Conservation (phyloP, 768 basidiomycete genomes). For the Russula compacta region DNA sequence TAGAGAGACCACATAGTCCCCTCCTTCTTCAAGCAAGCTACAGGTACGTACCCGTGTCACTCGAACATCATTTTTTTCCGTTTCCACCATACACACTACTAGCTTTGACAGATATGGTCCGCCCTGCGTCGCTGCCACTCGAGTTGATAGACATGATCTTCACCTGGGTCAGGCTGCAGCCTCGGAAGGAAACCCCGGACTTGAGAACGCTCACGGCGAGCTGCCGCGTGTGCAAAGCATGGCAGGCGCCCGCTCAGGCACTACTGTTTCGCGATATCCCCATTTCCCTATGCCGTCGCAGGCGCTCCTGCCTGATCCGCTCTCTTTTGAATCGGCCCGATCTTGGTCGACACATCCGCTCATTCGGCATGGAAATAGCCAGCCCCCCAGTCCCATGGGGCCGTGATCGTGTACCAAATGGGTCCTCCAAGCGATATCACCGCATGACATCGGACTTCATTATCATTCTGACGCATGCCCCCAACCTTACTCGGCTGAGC, state of each 20-base stretch:
- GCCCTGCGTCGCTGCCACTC: not conserved
- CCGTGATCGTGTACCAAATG: not conserved
- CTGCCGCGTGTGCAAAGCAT: slow-evolving; percentile 13
- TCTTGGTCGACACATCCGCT: slow-evolving; percentile 10
- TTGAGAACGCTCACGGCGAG: slow-evolving; percentile 5
- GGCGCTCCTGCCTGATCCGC: not conserved
- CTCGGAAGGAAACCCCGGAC: not conserved
- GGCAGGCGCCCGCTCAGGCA: slow-evolving; percentile 8
- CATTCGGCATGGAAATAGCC: slow-evolving; percentile 12
- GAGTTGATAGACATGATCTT: slow-evolving; percentile 16
- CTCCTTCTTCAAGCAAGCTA: not conserved
- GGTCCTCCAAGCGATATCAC: not conserved
- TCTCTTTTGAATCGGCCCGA: slow-evolving; percentile 2
- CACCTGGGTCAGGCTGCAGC: slow-evolving; percentile 5
- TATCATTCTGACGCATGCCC: slow-evolving; percentile 1
- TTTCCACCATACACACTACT: not conserved
- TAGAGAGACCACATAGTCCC: not conserved
- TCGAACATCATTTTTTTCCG: not conserved
- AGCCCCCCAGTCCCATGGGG: slow-evolving; percentile 10
- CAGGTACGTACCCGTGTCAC: not conserved
- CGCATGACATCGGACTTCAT: slow-evolving; percentile 5
- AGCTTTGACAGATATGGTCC: not conserved
- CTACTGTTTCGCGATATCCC: slow-evolving; percentile 9
- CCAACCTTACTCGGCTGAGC: slow-evolving; percentile 10
- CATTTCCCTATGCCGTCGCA: slow-evolving; percentile 9